Evolutionary conservation across 768 basidiomycete species (phyloP), one percentile per base, ranked within the genome.

Genomic region (Leucosporidium creatinivorum): DNA sequence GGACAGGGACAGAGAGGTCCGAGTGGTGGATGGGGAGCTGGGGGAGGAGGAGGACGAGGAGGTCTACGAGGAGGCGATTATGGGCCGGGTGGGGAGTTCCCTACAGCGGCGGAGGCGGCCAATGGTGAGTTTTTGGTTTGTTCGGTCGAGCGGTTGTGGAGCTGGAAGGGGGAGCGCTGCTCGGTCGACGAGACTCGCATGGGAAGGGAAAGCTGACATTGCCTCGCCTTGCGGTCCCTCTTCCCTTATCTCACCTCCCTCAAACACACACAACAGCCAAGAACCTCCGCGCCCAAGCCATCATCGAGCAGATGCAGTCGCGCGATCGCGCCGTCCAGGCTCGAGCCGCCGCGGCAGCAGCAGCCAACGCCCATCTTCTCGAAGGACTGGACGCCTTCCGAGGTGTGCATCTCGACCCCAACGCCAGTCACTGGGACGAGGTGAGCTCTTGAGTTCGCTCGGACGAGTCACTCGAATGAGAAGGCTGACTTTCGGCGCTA

Each of bases 351-450:
- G 79, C 81, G 19, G 82, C 82, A 25, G 81, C 81, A 1, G 81
- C 82, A 12, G 83, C 83, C 73, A 86, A 87, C 76, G 85, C 85
- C 75, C 84, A 85, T 23, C 79, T 87, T 51, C 79, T 86, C 62
- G 88, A 92, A 76, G 89, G 91, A 74, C 87, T 93, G 10, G 94
- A 96, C 77, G 88, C 93, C 0, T 99, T 99, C 79, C 84, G 93
- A 49, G 93, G 93, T 0, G 87, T 91, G 1, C 93, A 98, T 78
- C 80, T 97, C 57, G 87, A 96, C 79, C 90, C 93, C 58, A 93
- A 93, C 74, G 86, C 89, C 4, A 89, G 92, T 76, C 93, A 97
- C 76, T 99, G 96, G 96, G 96, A 97, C 73, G 93, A 96, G 84
- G 93, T 97, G 70, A 69, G 89, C 73, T 17, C 18, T 25, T 12